Base-by-base conservation (phyloP, 2,329 filamentous ascomycete species). In the Aspergillus latus region DNA sequence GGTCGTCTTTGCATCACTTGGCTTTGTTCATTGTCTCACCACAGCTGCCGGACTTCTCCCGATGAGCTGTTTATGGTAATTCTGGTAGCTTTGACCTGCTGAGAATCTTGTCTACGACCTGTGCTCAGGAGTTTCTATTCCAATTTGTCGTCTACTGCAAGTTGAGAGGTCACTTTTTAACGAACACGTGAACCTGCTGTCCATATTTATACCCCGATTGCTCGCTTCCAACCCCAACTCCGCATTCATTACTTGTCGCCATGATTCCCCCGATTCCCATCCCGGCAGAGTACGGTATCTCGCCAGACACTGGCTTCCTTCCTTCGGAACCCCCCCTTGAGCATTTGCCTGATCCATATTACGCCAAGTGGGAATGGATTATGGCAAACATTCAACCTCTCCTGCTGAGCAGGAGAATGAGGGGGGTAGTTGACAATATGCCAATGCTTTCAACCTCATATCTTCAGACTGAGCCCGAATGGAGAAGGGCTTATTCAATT, bases 341-440 rank as follows among this genome's bases (percentile, higher is more conserved):
- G 59, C 79, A 84, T 54, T 85, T 99, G 11, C 89, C 92, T 8
- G 89, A 97, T 69, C 84, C 88, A 2, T 97, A 97, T 79, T 99
- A 97, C 76, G 87, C 89, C 73, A 90, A 91, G 70, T 99, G 94
- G 94, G 94, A 99, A 76, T 84, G 88, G 45, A 83, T 97, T 49
- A 84, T 88, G 34, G 84, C 87, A 64, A 97, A 96, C 68, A 81
- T 99, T 30, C 94, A 97, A 76, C 86, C 87, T 10, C 80, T 97
- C 58, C 86, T 97, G 50, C 82, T 97, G 55, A 95, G 88, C 74
- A 90, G 88, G 72, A 87, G 92, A 59, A 80, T 99, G 61, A 87
- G 91, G 45, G 83, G 86, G 49, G 85, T 92, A 58, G 84, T 97
- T 57, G 88, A 97, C 64, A 81, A 82, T 44, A 82, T 99, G 58